Percentiles rank a stretch among this genome's conserved stretches.
phyloP scores from a whole-genome alignment of 192 early-diverging fungal species.

The Spinellus fusiger region DNA sequence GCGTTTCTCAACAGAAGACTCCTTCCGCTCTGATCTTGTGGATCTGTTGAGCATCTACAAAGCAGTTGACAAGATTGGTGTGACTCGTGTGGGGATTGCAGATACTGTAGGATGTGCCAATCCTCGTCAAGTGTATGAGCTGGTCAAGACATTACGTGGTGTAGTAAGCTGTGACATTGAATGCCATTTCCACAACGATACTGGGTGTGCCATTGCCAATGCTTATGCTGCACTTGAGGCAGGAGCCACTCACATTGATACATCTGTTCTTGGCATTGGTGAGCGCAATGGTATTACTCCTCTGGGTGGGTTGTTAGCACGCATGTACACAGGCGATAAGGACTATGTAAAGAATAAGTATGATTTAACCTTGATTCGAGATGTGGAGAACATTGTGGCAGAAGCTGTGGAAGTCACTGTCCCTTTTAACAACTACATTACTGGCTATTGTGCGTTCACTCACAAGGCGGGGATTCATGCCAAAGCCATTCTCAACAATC shows the following conservation, averaged over 20 bases:
- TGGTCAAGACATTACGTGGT: constrained; percentile 89
- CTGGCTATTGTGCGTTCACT: constrained; percentile 97
- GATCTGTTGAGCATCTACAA: constrained; percentile 96
- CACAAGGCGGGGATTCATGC: constrained; percentile 99
- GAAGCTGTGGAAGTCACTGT: constrained; percentile 91
- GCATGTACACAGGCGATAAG: constrained; percentile 92
- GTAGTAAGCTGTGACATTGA: constrained; percentile 98
- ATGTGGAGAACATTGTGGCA: constrained; percentile 95
- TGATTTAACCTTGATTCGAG: constrained; percentile 86
- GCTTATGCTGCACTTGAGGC: constrained; percentile 95
- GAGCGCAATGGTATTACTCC: constrained; percentile 98
- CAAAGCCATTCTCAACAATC: constrained; percentile 99
- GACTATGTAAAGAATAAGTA: constrained; percentile 93
- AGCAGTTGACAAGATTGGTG: constrained; percentile 95
- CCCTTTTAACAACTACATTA: constrained; percentile 99
- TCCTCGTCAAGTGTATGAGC: constrained; percentile 96
- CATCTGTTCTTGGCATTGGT: constrained; percentile 95
- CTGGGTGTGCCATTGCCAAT: constrained; percentile 98
- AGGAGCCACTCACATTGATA: constrained; percentile 98
- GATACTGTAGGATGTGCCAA: constrained; percentile 99
- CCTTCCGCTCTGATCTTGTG: constrained; percentile 95
- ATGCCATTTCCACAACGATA: constrained; percentile 99
- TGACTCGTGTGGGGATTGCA: constrained; percentile 97
- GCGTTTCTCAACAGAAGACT: constrained; percentile 97
- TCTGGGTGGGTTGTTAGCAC: constrained; percentile 88